Conservation (phyloP, 83 land plant genomes). For the Larix sibirica region DNA sequence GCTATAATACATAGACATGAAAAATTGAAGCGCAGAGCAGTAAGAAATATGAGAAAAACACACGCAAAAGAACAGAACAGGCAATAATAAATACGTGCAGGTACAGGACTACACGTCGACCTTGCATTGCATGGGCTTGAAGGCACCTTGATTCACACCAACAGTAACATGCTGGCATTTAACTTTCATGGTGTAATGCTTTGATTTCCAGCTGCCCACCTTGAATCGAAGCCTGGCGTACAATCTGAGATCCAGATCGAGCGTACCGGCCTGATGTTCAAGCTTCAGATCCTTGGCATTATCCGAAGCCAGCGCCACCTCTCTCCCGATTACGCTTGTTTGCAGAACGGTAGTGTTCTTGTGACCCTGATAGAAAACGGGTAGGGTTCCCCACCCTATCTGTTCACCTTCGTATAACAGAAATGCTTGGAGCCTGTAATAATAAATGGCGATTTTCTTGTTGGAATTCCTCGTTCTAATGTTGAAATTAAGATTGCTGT, state of each 20-base stretch:
- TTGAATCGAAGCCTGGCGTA: conserved; percentile 11
- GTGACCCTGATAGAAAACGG: conserved; percentile 58
- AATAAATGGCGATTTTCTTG: conserved; percentile 47
- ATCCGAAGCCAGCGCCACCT: no score
- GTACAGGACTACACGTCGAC: neutral
- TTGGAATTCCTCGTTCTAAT: conserved; percentile 58
- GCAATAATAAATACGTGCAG: no score
- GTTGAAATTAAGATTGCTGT: conserved; percentile 39
- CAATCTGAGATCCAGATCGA: conserved; percentile 10
- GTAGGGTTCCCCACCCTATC: conserved; percentile 26
- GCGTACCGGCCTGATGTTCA: neutral
- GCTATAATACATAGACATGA: no score
- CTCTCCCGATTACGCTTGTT: conserved; percentile 20
- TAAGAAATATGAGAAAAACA: no score
- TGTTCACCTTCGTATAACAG: conserved; percentile 30
- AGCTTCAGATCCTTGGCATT: neutral
- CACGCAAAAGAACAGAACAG: no score
- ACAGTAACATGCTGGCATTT: neutral
- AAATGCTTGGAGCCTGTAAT: conserved; percentile 36
- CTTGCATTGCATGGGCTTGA: neutral
- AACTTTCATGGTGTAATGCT: neutral
- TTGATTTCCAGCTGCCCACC: conserved; percentile 9
- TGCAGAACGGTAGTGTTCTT: conserved; percentile 41
- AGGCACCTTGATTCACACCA: neutral
- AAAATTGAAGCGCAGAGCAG: no score